These are phyloP conservation scores for Tetrapisispora namnaoensis DNA, from an alignment of 805 yeast species.

Conservation along the genomic window DNA sequence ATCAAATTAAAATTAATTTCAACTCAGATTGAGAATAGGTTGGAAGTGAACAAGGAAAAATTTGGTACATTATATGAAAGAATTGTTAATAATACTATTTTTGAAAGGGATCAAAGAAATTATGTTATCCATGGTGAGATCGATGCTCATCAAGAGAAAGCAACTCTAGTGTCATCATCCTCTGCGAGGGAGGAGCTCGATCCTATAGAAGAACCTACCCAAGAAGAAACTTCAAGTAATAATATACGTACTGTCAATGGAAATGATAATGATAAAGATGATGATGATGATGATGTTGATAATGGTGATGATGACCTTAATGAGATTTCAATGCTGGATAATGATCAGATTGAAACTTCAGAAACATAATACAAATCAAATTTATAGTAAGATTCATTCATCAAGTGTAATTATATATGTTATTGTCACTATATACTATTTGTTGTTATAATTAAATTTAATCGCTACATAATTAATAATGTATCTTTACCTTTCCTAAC, in stretches of 20 bases:
- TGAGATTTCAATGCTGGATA: conserved; percentile 1
- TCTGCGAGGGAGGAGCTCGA: not conserved
- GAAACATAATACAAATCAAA: not conserved
- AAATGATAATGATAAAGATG: not conserved
- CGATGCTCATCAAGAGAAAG: not conserved
- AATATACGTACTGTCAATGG: too few species aligned
- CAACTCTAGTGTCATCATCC: not conserved
- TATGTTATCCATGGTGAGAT: not conserved
- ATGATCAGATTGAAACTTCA: conserved; percentile 7
- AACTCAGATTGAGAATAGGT: conserved; percentile 9
- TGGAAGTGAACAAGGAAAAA: conserved; percentile 18
- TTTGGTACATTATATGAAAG: conserved; percentile 18
- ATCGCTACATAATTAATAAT: not conserved
- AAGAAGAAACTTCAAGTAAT: not conserved
- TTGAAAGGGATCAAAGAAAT: conserved; percentile 5
- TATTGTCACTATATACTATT: not conserved
- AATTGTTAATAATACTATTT: conserved; percentile 20
- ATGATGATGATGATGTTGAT: not conserved
- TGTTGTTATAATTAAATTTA: not conserved
- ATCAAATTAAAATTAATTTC: conserved; percentile 15
- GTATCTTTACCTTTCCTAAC: not conserved
- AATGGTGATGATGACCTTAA: too few species aligned
- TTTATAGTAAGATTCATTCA: not conserved
- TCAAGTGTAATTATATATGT: not conserved
- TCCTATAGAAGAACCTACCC: conserved; percentile 5